Conservation (phyloP, 768 basidiomycete species). For the Trametes punicea region DNA sequence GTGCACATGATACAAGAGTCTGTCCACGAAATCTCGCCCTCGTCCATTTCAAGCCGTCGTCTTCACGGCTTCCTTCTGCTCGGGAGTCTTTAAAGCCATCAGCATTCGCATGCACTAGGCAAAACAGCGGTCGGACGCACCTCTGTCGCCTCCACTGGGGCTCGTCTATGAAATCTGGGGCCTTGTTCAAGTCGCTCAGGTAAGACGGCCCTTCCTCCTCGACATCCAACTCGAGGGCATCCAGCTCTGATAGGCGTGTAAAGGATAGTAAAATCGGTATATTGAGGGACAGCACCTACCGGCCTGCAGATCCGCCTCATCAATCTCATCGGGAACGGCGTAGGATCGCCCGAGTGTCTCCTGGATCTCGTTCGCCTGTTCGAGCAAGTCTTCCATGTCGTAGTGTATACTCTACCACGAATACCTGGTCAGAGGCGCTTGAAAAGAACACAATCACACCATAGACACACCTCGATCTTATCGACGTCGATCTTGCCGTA, state of each 20-base stretch:
- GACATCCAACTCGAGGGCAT: slow-evolving; percentile 87
- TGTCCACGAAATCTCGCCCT: neutral
- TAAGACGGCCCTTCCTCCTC: slow-evolving; percentile 92
- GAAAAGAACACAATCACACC: neutral
- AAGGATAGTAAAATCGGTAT: neutral
- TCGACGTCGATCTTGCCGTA: slow-evolving; percentile 97
- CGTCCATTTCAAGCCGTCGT: slow-evolving; percentile 23
- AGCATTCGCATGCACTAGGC: neutral
- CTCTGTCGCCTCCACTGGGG: slow-evolving; percentile 70
- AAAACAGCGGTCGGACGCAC: slow-evolving; percentile 33
- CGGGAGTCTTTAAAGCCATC: slow-evolving; percentile 7
- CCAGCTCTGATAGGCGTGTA: slow-evolving; percentile 64
- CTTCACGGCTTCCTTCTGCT: slow-evolving; percentile 32
- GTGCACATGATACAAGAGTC: slow-evolving; percentile 11
- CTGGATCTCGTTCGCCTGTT: slow-evolving; percentile 97
- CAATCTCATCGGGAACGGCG: slow-evolving; percentile 94
- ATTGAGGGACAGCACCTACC: slow-evolving; percentile 46
- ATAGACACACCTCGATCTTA: slow-evolving; percentile 84
- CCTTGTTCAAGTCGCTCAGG: slow-evolving; percentile 78
- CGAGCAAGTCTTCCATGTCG: slow-evolving; percentile 96
- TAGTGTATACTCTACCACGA: slow-evolving; percentile 78
- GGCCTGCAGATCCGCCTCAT: slow-evolving; percentile 96
- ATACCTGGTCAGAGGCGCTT: neutral
- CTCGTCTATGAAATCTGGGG: slow-evolving; percentile 91
- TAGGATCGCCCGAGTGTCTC: slow-evolving; percentile 92